A percentile compares a stretch with the other conserved stretches of the same genome.
Evolutionary conservation across 129 eudicot genomes (phyloP).

Genomic region (Saussurea involucrata): DNA sequence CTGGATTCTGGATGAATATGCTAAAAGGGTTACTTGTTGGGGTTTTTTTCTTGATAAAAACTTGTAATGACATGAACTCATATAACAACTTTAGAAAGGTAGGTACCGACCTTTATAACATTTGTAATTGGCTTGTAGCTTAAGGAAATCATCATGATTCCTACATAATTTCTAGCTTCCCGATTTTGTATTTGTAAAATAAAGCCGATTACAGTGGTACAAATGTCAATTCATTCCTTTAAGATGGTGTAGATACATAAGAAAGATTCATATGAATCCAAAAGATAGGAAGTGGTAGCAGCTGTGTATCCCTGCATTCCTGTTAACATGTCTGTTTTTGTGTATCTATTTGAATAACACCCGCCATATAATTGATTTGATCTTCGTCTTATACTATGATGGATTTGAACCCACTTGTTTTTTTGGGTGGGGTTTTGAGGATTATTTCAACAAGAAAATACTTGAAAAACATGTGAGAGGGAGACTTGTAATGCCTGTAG

Average conservation of each 20-base stretch:
- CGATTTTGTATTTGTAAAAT: not conserved
- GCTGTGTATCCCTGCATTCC: not conserved
- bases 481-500: not conserved
- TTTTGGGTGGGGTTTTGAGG: too few relatives aligned
- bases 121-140: not conserved
- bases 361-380: not conserved
- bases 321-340: not conserved
- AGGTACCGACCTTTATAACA: not conserved
- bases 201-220: not conserved
- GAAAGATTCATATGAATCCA: not conserved
- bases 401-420: not conserved
- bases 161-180: not conserved
- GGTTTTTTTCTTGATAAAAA: not conserved
- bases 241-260: not conserved
- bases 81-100: not conserved
- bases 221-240: not conserved
- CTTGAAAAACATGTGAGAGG: too few relatives aligned
- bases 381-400: not conserved
- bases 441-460: too few relatives aligned
- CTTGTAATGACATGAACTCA: not conserved
- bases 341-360: not conserved
- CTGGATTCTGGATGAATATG: not conserved
- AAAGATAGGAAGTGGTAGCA: not conserved
- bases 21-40: not conserved
- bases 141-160: not conserved